phyloP scores from a whole-genome alignment of 148 eudicot species.

The Arctostaphylos glauca region DNA sequence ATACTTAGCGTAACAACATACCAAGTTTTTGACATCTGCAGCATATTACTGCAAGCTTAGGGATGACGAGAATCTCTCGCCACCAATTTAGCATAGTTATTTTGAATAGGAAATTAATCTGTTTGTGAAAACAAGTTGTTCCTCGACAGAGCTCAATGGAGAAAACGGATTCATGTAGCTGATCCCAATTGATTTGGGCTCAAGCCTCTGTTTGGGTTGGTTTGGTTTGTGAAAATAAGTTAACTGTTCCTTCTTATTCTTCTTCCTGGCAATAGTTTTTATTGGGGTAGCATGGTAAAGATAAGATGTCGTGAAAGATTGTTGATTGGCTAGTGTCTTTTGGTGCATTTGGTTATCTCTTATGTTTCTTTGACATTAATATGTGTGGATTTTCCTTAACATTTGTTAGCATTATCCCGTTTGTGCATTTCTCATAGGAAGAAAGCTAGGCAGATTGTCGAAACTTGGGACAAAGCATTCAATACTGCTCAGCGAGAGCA shows the following conservation, averaged over 20 bases:
- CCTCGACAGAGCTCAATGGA: too few relatives aligned
- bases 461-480: slow-evolving; percentile 82
- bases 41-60: neutral
- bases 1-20: neutral
- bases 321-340: neutral
- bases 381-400: slow-evolving; percentile 41
- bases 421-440: slow-evolving; percentile 81
- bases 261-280: neutral
- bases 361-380: neutral
- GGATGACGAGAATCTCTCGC: neutral
- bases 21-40: neutral
- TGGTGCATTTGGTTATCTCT: slow-evolving; percentile 7
- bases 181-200: too few relatives aligned
- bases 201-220: too few relatives aligned
- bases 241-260: neutral
- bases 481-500: slow-evolving; percentile 65
- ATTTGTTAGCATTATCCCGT: slow-evolving; percentile 65
- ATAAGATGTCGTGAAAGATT: neutral
- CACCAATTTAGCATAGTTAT: neutral
- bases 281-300: neutral
- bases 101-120: neutral
- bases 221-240: too few relatives aligned
- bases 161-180: too few relatives aligned
- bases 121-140: neutral
- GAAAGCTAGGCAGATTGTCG: slow-evolving; percentile 81